Percentiles rank a stretch among this genome's conserved stretches.
phyloP scores from a whole-genome alignment of 2,329 filamentous ascomycete genomes.

The Fusarium foetens region DNA sequence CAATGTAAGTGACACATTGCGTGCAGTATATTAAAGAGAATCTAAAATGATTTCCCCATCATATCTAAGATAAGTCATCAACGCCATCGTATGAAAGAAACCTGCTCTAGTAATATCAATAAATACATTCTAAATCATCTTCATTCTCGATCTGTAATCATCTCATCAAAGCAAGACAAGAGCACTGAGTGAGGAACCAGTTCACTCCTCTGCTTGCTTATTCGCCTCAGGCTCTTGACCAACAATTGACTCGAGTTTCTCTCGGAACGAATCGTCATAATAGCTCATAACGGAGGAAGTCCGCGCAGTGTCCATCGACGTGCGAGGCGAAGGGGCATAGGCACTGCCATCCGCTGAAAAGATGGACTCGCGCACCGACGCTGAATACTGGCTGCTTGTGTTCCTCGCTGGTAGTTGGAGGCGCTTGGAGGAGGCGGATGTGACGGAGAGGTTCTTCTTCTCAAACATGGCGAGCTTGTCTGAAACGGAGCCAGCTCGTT shows the following conservation, averaged over 20 bases:
- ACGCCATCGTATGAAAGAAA: background rate
- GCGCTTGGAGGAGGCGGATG: background rate
- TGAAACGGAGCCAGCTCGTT: constrained; percentile 21
- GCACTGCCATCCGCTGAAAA: constrained; percentile 16
- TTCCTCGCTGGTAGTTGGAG: background rate
- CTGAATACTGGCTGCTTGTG: constrained; percentile 5
- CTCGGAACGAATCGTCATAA: constrained; percentile 25
- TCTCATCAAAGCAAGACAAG: background rate
- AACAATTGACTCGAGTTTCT: constrained; percentile 26
- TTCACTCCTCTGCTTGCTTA: background rate
- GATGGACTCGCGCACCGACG: constrained; percentile 6
- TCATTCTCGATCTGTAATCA: background rate
- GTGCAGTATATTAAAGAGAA: background rate
- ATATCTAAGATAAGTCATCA: background rate
- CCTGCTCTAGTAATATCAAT: constrained; percentile 1
- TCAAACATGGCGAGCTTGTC: constrained; percentile 31
- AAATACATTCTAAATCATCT: constrained; percentile 1
- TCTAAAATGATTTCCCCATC: background rate
- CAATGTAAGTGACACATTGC: background rate
- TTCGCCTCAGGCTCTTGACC: constrained; percentile 7
- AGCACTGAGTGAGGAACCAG: background rate
- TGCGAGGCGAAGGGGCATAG: constrained; percentile 8
- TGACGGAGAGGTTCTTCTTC: constrained; percentile 5
- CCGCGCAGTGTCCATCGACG: constrained; percentile 17
- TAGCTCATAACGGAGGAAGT: constrained; percentile 27